phyloP scores from a whole-genome alignment of 2,329 filamentous ascomycete species.

The Talaromyces sp. region DNA sequence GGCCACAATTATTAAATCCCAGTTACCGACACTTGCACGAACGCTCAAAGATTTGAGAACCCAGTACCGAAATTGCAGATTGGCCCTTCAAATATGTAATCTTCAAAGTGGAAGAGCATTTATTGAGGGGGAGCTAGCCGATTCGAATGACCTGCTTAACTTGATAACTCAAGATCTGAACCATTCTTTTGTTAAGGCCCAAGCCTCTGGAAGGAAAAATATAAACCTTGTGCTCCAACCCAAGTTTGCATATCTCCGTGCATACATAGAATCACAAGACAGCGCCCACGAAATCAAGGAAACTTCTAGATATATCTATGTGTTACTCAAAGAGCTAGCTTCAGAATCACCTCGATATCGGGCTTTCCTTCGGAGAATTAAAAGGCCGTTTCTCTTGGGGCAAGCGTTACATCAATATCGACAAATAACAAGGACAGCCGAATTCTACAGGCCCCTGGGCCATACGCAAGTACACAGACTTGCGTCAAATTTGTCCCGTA shows the following conservation, averaged over 20 bases:
- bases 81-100: background rate
- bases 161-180: constrained; percentile 6
- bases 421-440: background rate
- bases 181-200: constrained; percentile 15
- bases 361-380: background rate
- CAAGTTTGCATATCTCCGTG: background rate
- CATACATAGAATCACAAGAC: constrained; percentile 12
- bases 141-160: background rate
- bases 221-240: constrained; percentile 17
- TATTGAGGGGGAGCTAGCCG: background rate
- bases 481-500: background rate
- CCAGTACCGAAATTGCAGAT: background rate
- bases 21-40: background rate
- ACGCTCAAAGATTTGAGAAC: background rate
- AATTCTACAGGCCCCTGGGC: constrained; percentile 5
- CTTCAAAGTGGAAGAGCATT: background rate
- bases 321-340: background rate
- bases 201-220: constrained; percentile 15
- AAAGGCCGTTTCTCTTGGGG: background rate
- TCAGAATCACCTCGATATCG: background rate
- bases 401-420: constrained; percentile 2
- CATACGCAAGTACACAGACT: background rate
- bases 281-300: background rate
- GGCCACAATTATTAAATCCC: background rate
- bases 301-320: background rate